Evolutionary conservation across 306 rosid genomes (phyloP), one percentile per base, ranked within the genome.

Genomic region (Vigna nakashimae): DNA sequence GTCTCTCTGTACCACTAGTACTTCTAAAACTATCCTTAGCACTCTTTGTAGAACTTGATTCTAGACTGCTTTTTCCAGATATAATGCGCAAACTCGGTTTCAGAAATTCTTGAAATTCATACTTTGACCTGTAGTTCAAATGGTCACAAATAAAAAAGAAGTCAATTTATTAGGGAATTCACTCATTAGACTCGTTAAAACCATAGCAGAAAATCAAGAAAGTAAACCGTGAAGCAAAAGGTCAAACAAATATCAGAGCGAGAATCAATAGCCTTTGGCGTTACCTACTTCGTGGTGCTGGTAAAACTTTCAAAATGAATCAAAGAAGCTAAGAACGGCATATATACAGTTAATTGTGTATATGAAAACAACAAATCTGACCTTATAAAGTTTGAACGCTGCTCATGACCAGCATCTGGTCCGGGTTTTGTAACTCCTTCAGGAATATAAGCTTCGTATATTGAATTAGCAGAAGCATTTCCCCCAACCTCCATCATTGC

Each of bases 401-500:
- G 88, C 38, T 87, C 98, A 15, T 85, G 91, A 74, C 84, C 65
- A 53, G 99, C 92, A 90, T 87, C 91, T 69, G 92, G 90, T 69
- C 87, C 82, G 9, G 99, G 99, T 82, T 92, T 96, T 26, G 86
- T 77, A 83, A 32, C 72, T 77, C 96, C 99, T 63, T 91, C 91
- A 8, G 99, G 99, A 76, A 96, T 18, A 81, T 85, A 86, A 79
- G 99, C 97, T 83, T 96, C 99, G 65, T 96, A 96, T 80, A 96
- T 92, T 56, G 98, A 69, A 85, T 96, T 96, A 28, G 97, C 99
- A 15, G 94, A 88, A 81, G 93, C 79, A 82, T 96, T 96, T 71
- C 99, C 99, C 59, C 99, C 99, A 65, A 96, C 94, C 87, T 96
- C 98, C 58, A 90, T 65, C 99, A 96, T 90, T 20, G 98, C 81